A percentile compares a stretch with the other conserved stretches of the same genome.
Evolutionary conservation across 2,329 filamentous ascomycete genomes (phyloP).

Genomic region (Penicillium janthinellum): DNA sequence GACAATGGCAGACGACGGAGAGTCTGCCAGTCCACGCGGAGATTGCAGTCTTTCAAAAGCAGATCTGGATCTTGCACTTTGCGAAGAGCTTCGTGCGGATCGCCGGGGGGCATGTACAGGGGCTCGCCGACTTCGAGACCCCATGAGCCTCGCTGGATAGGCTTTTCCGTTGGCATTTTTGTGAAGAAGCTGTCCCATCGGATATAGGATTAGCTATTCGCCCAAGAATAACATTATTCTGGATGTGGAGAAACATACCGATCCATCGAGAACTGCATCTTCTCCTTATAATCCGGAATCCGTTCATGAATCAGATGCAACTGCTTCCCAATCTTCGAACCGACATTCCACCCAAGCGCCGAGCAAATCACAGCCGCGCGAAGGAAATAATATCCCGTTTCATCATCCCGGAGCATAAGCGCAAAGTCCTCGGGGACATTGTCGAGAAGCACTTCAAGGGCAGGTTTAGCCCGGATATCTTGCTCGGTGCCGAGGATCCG

Average conservation of each 20-base stretch:
- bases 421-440: constrained; percentile 85
- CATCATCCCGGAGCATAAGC: constrained; percentile 70
- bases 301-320: constrained; percentile 71
- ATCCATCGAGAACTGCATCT: constrained; percentile 87
- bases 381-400: constrained; percentile 72
- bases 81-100: constrained; percentile 65
- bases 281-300: constrained; percentile 82
- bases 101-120: constrained; percentile 71
- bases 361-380: constrained; percentile 78
- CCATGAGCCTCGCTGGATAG: constrained; percentile 85
- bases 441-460: constrained; percentile 70
- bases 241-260: constrained; percentile 52
- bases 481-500: constrained; percentile 65
- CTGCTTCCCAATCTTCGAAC: constrained; percentile 70
- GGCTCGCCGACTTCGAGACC: constrained; percentile 75
- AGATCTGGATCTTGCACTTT: constrained; percentile 60
- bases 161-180: constrained; percentile 71
- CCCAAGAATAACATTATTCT: neutral
- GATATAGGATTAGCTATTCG: neutral
- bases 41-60: constrained; percentile 60
- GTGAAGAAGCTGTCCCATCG: constrained; percentile 67
- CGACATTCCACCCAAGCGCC: constrained; percentile 76
- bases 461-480: constrained; percentile 62
- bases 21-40: constrained; percentile 89
- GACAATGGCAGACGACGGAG: constrained; percentile 76